Evolutionary conservation across 2,329 filamentous ascomycete genomes (phyloP).

Genomic region (Cadophora sp.): DNA sequence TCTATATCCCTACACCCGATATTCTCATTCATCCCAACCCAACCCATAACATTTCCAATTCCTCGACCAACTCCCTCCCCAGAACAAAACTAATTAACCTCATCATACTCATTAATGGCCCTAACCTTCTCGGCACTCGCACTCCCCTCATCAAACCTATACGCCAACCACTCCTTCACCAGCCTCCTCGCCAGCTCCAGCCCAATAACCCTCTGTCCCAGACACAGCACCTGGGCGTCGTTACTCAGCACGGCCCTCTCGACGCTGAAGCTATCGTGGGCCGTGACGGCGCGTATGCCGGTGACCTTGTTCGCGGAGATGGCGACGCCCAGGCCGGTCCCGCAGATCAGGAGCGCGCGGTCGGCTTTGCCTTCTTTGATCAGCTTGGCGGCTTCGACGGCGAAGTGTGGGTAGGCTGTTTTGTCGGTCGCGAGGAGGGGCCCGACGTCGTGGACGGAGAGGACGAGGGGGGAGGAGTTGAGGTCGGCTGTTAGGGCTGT

Average conservation of each 20-base stretch:
- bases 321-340: slow-evolving; percentile 85
- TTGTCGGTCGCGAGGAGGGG: slow-evolving; percentile 69
- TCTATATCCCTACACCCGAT: not conserved
- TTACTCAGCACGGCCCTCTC: slow-evolving; percentile 84
- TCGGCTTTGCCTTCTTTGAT: slow-evolving; percentile 71
- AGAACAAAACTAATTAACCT: slow-evolving; percentile 24
- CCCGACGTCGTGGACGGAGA: slow-evolving; percentile 70
- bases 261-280: slow-evolving; percentile 85
- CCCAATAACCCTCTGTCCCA: slow-evolving; percentile 84
- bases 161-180: slow-evolving; percentile 84
- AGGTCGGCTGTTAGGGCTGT: slow-evolving; percentile 78
- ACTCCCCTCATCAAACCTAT: slow-evolving; percentile 75
- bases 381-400: slow-evolving; percentile 71
- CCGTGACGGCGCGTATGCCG: slow-evolving; percentile 85
- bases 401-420: slow-evolving; percentile 82
- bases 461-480: slow-evolving; percentile 69
- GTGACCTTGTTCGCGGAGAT: slow-evolving; percentile 90
- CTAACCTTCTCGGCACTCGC: slow-evolving; percentile 36
- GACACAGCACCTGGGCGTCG: slow-evolving; percentile 85
- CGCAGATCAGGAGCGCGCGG: slow-evolving; percentile 82
- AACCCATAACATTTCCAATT: not conserved
- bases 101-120: slow-evolving; percentile 41
- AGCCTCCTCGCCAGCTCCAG: slow-evolving; percentile 80
- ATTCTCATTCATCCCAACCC: not conserved
- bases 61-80: not conserved